Percentiles rank a stretch among this genome's conserved stretches.
phyloP scores from a whole-genome alignment of 2,329 filamentous ascomycete species.

The Monilinia fructigena region DNA sequence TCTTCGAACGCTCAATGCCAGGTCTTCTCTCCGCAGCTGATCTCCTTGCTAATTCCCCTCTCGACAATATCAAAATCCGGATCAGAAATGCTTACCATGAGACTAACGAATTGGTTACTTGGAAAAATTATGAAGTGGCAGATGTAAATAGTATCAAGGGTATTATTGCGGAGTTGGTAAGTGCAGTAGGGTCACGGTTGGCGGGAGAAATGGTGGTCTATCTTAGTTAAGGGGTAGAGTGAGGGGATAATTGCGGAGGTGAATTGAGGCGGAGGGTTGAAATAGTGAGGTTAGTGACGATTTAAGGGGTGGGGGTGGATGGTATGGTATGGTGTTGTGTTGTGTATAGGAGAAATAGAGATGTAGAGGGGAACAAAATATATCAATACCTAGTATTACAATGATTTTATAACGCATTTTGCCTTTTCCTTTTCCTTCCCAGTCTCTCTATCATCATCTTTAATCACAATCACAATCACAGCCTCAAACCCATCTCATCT shows the following conservation, averaged over 20 bases:
- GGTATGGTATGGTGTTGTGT: no score
- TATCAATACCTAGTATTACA: no score
- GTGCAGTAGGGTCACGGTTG: constrained; percentile 62
- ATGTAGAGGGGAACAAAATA: no score
- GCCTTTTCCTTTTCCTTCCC: no score
- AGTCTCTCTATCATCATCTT: no score
- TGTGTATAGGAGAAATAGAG: no score
- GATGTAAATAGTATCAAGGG: constrained; percentile 56
- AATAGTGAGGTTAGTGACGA: no score
- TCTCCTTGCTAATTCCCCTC: constrained; percentile 51
- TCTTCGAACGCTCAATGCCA: constrained; percentile 63
- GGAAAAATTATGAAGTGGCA: constrained; percentile 54
- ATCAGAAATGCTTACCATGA: constrained; percentile 41
- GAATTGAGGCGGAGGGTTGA: no score
- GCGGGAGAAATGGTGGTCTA: constrained; percentile 36
- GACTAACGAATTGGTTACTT: constrained; percentile 47
- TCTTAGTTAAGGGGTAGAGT: neutral
- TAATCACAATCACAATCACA: no score
- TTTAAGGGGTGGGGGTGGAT: no score
- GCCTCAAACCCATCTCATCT: no score
- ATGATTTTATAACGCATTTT: no score
- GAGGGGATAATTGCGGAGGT: neutral
- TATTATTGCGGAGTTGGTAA: constrained; percentile 64
- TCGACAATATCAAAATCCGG: constrained; percentile 58
- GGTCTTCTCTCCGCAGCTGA: constrained; percentile 59